Conservation (phyloP, 805 yeast species). For the Schwanniomyces sp. region DNA sequence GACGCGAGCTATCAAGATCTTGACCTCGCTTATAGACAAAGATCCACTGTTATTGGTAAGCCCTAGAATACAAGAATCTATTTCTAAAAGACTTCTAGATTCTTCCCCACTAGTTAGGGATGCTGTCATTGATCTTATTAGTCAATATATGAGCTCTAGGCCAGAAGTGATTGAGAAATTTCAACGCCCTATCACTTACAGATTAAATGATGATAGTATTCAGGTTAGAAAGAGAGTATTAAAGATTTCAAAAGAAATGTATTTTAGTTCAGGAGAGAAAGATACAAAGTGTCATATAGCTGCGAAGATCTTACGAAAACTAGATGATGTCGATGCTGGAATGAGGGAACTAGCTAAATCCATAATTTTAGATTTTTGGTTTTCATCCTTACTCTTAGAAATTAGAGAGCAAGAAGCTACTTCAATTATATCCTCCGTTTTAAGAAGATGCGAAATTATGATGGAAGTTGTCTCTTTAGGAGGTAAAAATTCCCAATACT, state of each 20-base stretch:
- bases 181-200: conserved; percentile 47
- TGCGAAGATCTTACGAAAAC: conserved; percentile 50
- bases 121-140: conserved; percentile 69
- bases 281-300: conserved; percentile 42
- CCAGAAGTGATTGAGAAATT: conserved; percentile 49
- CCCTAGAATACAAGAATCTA: conserved; percentile 50
- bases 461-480: conserved; percentile 34
- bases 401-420: background rate
- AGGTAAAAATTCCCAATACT: conserved; percentile 37
- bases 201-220: conserved; percentile 59
- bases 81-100: conserved; percentile 55
- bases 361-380: conserved; percentile 28
- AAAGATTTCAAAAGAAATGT: conserved; percentile 50
- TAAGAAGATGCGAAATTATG: conserved; percentile 29
- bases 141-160: conserved; percentile 43
- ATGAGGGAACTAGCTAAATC: conserved; percentile 38
- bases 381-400: conserved; percentile 7
- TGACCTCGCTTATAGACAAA: conserved; percentile 53
- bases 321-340: conserved; percentile 71
- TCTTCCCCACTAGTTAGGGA: conserved; percentile 72
- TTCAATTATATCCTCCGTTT: background rate
- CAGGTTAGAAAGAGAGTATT: conserved; percentile 65
- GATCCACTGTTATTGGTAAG: conserved; percentile 53
- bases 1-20: conserved; percentile 62
- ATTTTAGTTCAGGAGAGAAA: conserved; percentile 27